phyloP scores from a whole-genome alignment of 1,139 yeast species.

The Yamadazyma aaseri region DNA sequence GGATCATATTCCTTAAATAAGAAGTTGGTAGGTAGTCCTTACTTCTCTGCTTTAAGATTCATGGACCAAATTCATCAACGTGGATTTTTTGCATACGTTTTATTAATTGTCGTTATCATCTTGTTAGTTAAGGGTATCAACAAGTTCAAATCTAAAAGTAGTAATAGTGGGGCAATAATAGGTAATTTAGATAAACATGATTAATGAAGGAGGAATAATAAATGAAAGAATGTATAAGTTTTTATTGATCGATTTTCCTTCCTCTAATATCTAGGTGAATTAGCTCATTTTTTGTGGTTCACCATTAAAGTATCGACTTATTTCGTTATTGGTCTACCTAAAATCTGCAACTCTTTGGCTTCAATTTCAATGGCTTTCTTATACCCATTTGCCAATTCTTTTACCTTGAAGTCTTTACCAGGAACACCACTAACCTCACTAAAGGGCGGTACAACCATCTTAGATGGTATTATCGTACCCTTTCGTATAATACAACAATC shows the following conservation, averaged over 20 bases:
- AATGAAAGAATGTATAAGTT: neutral
- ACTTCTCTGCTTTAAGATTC: conserved; percentile 31
- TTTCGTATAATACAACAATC: conserved; percentile 59
- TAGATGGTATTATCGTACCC: conserved; percentile 52
- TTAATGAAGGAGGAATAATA: too few species aligned
- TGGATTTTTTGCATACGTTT: conserved; percentile 45
- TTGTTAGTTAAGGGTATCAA: conserved; percentile 7
- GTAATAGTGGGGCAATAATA: conserved; percentile 4
- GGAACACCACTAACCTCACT: conserved; percentile 48
- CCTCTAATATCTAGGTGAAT: too few species aligned
- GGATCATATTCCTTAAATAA: conserved; percentile 11
- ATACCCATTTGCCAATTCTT: conserved; percentile 37
- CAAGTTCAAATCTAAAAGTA: conserved; percentile 5
- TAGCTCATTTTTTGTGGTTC: too few species aligned
- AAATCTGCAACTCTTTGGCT: conserved; percentile 35
- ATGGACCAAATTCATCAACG: conserved; percentile 46
- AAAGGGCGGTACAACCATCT: conserved; percentile 59
- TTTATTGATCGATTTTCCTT: too few species aligned
- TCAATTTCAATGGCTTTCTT: conserved; percentile 41
- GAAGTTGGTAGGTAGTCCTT: conserved; percentile 47
- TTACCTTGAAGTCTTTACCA: conserved; percentile 28
- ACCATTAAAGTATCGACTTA: too few species aligned
- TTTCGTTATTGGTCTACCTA: too few species aligned
- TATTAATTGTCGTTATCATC: conserved; percentile 17
- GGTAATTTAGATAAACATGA: conserved; percentile 6